phyloP scores from a whole-genome alignment of 2,329 filamentous ascomycete genomes.

The Exophiala viscosa region DNA sequence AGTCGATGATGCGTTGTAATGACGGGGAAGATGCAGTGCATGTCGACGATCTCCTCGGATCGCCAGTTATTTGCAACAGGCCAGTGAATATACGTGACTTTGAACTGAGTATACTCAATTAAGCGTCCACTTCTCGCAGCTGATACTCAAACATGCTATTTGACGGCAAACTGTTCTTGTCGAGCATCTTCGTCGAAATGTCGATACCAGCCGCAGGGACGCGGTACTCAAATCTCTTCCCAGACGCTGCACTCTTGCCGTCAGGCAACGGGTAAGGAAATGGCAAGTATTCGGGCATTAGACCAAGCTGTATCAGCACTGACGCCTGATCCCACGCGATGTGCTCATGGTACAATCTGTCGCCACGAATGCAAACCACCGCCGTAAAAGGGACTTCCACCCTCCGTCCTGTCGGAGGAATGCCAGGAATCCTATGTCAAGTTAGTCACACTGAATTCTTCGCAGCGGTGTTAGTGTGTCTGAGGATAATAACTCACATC shows the following conservation, averaged over 20 bases:
- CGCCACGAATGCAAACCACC: slow-evolving; percentile 65
- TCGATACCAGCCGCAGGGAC: slow-evolving; percentile 60
- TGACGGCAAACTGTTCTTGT: slow-evolving; percentile 48
- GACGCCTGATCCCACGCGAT: slow-evolving; percentile 68
- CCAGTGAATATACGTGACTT: neutral
- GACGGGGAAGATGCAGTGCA: no score
- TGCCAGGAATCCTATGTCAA: slow-evolving; percentile 50
- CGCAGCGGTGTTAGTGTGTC: no score
- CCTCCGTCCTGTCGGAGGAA: slow-evolving; percentile 54
- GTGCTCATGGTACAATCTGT: slow-evolving; percentile 66
- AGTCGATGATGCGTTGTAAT: slow-evolving; percentile 4
- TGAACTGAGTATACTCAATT: neutral
- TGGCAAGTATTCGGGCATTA: slow-evolving; percentile 62
- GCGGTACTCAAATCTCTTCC: slow-evolving; percentile 54
- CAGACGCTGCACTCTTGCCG: slow-evolving; percentile 32
- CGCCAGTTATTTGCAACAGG: no score
- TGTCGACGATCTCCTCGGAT: no score
- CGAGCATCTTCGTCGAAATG: slow-evolving; percentile 49
- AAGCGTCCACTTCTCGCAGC: slow-evolving; percentile 27
- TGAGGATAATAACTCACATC: slow-evolving; percentile 62
- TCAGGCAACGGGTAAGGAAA: slow-evolving; percentile 54
- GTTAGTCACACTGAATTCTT: no score
- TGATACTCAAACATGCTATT: slow-evolving; percentile 55
- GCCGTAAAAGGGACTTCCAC: slow-evolving; percentile 62
- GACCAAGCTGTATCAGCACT: slow-evolving; percentile 57